Base-by-base conservation (phyloP, 805 yeast genomes). In the Grigorovia transvaalensis region DNA sequence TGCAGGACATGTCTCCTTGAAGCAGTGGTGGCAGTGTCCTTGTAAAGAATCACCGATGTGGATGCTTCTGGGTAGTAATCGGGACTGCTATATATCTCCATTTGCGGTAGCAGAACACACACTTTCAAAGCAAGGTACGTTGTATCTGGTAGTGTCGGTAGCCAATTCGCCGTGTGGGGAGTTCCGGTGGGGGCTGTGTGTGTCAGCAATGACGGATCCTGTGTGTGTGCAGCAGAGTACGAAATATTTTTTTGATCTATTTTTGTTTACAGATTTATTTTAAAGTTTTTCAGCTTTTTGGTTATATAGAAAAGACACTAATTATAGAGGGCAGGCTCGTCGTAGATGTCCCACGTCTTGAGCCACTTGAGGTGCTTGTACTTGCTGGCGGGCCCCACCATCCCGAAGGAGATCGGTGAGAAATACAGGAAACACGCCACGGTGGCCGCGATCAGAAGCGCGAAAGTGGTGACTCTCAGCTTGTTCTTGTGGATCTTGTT, bases 321-420 rank as follows among this genome's bases (percentile, higher is more conserved):
- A 2, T 6, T 15, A 6, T 20, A 44, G 23, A 27, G 5, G 30
- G 27, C 9, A n/a, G 19, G 4, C 9, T 19, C 40, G 38, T 44
- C 47, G 23, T 35, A 49, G 13, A 76, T 68, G 61, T 71, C 70
- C 83, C 83, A 79, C 9, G 71, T 54, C 44, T 67, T 58, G 35
- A 78, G 63, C 81, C 80, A 76, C 55, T 76, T 69, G 62, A 80
- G 60, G 59, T 79, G 69, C 33, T 58, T 58, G 56, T 65, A 80
- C 5, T 73, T 56, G 1, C 56, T 51, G 7, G 70, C 58, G 38
- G 74, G 71, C 9, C 82, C 82, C 9, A 58, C 68, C 84, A 86
- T 79, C 51, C 95, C 95, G 54, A 81, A 76, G 35, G 87, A 74
- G 17, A 84, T 68, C 55, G 82, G 83, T 55, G 80, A 72, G 57